phyloP scores from a whole-genome alignment of 345 rosid species.

The Acer saccharum region DNA sequence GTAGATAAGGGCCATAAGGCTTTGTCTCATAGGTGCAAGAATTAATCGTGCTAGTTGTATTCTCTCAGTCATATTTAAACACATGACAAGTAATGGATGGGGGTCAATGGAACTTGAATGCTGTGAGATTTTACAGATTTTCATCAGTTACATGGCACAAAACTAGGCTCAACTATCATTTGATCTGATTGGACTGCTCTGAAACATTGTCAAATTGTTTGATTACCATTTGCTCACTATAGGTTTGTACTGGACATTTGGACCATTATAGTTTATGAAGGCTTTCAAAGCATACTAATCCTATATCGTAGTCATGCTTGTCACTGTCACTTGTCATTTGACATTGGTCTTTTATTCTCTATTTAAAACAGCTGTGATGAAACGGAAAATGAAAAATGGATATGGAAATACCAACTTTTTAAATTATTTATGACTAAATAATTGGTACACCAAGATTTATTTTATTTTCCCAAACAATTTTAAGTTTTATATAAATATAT shows the following conservation, averaged over 20 bases:
- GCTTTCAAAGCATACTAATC: neutral
- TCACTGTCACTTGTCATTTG: neutral
- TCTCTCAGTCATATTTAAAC: neutral
- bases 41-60: neutral
- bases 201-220: neutral
- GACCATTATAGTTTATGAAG: neutral
- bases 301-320: neutral
- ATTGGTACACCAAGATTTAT: neutral
- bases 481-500: neutral
- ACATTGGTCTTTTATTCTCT: too few relatives aligned
- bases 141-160: neutral
- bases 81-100: neutral
- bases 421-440: neutral
- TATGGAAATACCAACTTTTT: neutral
- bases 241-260: neutral
- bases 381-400: neutral
- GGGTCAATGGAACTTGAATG: neutral
- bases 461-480: neutral
- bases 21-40: neutral
- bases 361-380: too few relatives aligned
- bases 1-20: neutral
- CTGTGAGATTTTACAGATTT: neutral
- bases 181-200: neutral
- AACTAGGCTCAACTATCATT: neutral
- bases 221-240: neutral